Percentiles rank a stretch among this genome's conserved stretches.
These are phyloP conservation scores for Boletus patriciae DNA, from an alignment of 768 basidiomycete species.

Conservation along the genomic window DNA sequence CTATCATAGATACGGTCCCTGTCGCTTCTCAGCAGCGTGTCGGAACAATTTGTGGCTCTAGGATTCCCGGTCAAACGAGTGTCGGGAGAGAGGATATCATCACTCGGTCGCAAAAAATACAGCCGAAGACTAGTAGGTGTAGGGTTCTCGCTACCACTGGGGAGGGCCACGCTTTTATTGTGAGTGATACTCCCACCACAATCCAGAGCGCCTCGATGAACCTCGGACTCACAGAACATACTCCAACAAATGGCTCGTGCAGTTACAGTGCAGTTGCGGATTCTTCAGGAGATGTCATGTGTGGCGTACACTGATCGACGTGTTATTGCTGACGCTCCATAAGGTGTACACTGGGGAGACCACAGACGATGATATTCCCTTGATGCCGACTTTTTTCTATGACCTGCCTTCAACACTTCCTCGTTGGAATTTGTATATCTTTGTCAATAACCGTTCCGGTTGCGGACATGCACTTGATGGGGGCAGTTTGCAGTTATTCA, in stretches of 20 bases:
- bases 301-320: neutral
- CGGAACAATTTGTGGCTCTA: constrained; percentile 70
- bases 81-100: constrained; percentile 35
- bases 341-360: constrained; percentile 61
- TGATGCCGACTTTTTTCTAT: constrained; percentile 81
- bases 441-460: constrained; percentile 46
- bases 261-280: constrained; percentile 56
- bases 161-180: constrained; percentile 76
- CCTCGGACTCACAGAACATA: constrained; percentile 15
- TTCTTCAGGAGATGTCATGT: constrained; percentile 72
- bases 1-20: constrained; percentile 62
- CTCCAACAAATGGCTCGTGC: constrained; percentile 41
- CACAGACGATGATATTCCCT: constrained; percentile 49
- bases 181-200: constrained; percentile 35
- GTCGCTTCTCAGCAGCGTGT: constrained; percentile 59
- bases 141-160: constrained; percentile 31
- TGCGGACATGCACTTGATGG: constrained; percentile 11
- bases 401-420: constrained; percentile 73
- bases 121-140: constrained; percentile 58
- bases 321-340: neutral
- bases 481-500: constrained; percentile 22
- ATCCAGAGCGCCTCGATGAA: neutral
- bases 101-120: constrained; percentile 53
- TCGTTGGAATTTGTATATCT: constrained; percentile 76
- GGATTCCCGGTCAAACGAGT: constrained; percentile 72